These are phyloP conservation scores for Lactarius psammicola DNA, from an alignment of 768 basidiomycete genomes.

Conservation along the genomic window DNA sequence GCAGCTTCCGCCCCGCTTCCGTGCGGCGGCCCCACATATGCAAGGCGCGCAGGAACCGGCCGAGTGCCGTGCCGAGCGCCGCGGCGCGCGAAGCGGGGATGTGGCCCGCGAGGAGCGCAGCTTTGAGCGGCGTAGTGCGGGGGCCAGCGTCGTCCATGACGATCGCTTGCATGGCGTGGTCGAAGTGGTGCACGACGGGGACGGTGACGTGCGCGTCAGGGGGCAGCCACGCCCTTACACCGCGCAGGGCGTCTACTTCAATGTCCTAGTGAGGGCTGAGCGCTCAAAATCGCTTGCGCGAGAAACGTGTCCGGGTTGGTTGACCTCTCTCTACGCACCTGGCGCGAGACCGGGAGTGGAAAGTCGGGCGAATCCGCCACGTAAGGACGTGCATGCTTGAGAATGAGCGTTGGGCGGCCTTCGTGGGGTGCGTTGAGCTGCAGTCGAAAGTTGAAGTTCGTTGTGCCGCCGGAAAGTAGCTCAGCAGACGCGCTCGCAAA, in stretches of 20 bases:
- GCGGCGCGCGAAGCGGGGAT: conserved; percentile 35
- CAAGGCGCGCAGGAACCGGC: conserved; percentile 52
- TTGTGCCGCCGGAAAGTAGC: conserved; percentile 49
- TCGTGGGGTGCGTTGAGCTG: conserved; percentile 41
- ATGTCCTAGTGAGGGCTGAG: conserved; percentile 33
- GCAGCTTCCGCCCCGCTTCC: conserved; percentile 17
- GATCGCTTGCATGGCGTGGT: conserved; percentile 48
- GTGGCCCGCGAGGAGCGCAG: conserved; percentile 38
- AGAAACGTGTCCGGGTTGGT: background rate
- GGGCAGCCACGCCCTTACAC: conserved; percentile 42
- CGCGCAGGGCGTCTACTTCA: conserved; percentile 51
- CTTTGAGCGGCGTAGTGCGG: conserved; percentile 41
- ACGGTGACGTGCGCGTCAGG: conserved; percentile 45
- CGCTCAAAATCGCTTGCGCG: no score
- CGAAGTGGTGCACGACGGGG: conserved; percentile 50
- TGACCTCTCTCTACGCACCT: conserved; percentile 41
- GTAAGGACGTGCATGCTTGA: conserved; percentile 55
- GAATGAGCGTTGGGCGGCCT: conserved; percentile 47
- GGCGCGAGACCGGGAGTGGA: conserved; percentile 47
- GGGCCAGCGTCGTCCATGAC: conserved; percentile 64
- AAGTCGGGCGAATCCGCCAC: conserved; percentile 29
- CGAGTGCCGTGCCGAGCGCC: conserved; percentile 53
- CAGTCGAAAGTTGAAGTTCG: conserved; percentile 60
- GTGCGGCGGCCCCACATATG: conserved; percentile 47
- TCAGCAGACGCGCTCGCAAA: conserved; percentile 45